Base-by-base conservation (phyloP, 2,329 filamentous ascomycete genomes). In the Fusarium coffeatum region DNA sequence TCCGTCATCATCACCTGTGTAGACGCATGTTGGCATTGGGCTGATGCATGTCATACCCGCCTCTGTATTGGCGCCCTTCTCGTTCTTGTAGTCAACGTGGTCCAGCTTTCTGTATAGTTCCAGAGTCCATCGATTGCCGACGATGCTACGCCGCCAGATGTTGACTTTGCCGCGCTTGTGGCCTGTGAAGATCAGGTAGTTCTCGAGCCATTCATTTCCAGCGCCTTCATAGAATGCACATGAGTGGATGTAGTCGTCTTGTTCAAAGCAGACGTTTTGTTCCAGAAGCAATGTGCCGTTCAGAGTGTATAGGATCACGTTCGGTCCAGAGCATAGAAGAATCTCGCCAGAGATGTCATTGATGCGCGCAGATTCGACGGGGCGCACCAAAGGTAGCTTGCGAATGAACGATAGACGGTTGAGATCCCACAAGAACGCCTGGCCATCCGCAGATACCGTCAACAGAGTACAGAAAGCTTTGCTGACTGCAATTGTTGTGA, bases 171-270 rank as follows among this genome's bases (percentile, higher is more conserved):
- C 96, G 54, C 90, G 85, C 68, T 88, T 86, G 77, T 98, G 96
- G 0, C 96, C 96, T 0, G 95, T 98, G 69, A 99, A 94, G 40
- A 98, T 83, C 45, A 99, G 84, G 65, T 91, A 90, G 57, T 91
- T 90, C 80, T 97, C 93, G 6, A 97, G 85, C 93, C 94, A 98
- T 80, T 98, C 96, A 73, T 94, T 96, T 4, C 91, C 92, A 0
- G 90, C 87, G 0, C 95, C 95, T 78, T 98, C 94, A 80, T 98
- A 98, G 79, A 97, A 97, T 5, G 94, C 93, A 69, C 94, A 96
- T 2, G 91, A 90, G 50, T 93, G 86, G 4, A 98, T 89, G 34
- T 87, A 89, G 76, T 98, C 95, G 25, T 95, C 92, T 12, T 86
- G 83, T 37, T 84, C 83, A 4, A 76, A 86, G 73, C 93, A 96